A percentile compares a stretch with the other conserved stretches of the same genome.
phyloP scores from a whole-genome alignment of 305 asterid genomes.

The Fraxinus ornus region DNA sequence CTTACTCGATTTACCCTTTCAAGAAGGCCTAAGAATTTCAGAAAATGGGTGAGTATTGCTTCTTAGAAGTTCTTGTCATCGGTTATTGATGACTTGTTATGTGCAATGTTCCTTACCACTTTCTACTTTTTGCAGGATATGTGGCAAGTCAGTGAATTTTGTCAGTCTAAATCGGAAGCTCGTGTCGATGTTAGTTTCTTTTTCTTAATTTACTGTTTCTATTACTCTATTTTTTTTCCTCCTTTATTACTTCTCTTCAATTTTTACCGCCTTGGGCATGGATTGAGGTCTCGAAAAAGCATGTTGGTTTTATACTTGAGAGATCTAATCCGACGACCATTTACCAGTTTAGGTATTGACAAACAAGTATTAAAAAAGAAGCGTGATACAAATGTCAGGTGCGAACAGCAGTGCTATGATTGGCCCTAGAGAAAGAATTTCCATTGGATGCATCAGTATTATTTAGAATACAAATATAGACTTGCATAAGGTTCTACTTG shows the following conservation, averaged over 20 bases:
- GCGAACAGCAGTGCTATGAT: neutral
- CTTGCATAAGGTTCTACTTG: neutral
- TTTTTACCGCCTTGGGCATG: neutral
- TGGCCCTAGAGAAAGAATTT: neutral
- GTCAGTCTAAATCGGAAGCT: constrained; percentile 97
- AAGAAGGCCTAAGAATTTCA: constrained; percentile 88
- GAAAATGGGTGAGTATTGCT: constrained; percentile 73
- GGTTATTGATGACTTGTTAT: constrained; percentile 14
- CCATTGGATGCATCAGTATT: neutral
- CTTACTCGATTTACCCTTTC: constrained; percentile 91
- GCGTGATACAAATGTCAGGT: neutral
- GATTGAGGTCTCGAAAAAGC: neutral
- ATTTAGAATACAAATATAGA: neutral
- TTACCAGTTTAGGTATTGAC: neutral
- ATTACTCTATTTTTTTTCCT: neutral
- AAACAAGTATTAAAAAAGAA: neutral
- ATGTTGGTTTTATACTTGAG: neutral
- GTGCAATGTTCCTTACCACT: constrained; percentile 19
- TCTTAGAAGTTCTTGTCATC: constrained; percentile 27
- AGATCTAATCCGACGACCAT: neutral
- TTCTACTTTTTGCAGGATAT: constrained; percentile 69
- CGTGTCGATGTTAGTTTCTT: constrained; percentile 89
- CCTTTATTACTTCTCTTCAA: neutral
- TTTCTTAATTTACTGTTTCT: constrained; percentile 15
- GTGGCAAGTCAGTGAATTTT: constrained; percentile 96